These are phyloP conservation scores for Suillus brevipes DNA, from an alignment of 768 basidiomycete species.

Conservation along the genomic window DNA sequence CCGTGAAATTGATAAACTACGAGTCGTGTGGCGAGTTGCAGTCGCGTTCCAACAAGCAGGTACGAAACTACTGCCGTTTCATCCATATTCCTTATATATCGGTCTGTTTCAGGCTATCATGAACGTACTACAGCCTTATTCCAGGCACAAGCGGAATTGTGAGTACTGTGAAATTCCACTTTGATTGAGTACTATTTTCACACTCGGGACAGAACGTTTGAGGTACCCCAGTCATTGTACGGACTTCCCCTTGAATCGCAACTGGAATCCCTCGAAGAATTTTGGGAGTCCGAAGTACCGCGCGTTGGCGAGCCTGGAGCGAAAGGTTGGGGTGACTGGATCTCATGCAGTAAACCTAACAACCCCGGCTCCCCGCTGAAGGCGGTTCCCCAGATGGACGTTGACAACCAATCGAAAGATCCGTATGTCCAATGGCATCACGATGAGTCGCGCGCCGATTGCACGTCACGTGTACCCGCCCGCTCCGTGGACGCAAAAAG, in stretches of 20 bases:
- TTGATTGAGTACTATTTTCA: conserved; percentile 11
- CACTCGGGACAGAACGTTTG: conserved; percentile 50
- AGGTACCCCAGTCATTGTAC: conserved; percentile 48
- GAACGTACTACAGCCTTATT: conserved; percentile 78
- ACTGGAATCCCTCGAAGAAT: conserved; percentile 67
- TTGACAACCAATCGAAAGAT: conserved; percentile 44
- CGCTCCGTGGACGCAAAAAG: conserved; percentile 52
- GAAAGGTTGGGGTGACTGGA: conserved; percentile 70
- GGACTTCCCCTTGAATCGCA: conserved; percentile 45
- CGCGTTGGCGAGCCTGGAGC: conserved; percentile 70
- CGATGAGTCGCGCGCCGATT: conserved; percentile 55
- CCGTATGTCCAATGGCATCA: conserved; percentile 68
- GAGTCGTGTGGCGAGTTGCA: conserved; percentile 72
- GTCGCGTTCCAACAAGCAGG: conserved; percentile 67
- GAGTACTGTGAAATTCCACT: conserved; percentile 26
- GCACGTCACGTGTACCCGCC: conserved; percentile 43
- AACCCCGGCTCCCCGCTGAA: conserved; percentile 6
- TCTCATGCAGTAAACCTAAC: conserved; percentile 43
- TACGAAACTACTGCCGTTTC: conserved; percentile 29
- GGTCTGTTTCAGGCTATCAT: conserved; percentile 51
- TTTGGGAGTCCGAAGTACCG: conserved; percentile 83
- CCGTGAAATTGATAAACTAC: conserved; percentile 53
- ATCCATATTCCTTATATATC: conserved; percentile 10
- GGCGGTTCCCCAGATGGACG: conserved; percentile 17
- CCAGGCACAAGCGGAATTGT: conserved; percentile 86